Evolutionary conservation across 805 yeast species (phyloP), one percentile per base, ranked within the genome.

Genomic region (Jamesozyma lodderae): DNA sequence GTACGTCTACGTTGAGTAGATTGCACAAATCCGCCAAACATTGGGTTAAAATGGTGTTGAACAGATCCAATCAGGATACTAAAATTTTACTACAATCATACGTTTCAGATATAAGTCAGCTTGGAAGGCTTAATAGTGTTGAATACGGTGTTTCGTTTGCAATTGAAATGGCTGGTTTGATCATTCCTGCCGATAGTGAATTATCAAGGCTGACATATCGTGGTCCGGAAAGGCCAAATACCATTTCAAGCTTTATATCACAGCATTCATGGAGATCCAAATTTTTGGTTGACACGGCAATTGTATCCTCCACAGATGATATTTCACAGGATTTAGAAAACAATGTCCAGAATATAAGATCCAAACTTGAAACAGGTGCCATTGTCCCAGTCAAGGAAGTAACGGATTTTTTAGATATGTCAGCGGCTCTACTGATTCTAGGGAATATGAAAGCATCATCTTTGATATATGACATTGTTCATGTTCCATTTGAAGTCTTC

Each of bases 91-190:
- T 92, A 33, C 92, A 84, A 51, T 67, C 81, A 0, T 92, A 90
- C 52, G 74, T 87, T 3, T 70, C 85, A 1, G 70, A 66, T 21
- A 48, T 63, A 47, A 63, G 67, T 19, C 43, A 48, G 41, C 56
- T 49, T 40, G 63, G 49, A 44, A 61, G 52, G 45, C 54, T 57
- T 46, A 70, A 58, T 49, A 64, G 51, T 49, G 71, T 83, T 30
- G 79, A 82, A 40, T 78, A 72, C 51, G 97, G 97, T 38, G 80
- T 87, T 35, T 79, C 94, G 0, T 84, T 90, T 68, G 97, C 98
- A 0, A 64, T 88, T 41, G 92, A 84, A 47, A 73, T 86, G 79
- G 94, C 95, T 1, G 86, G 92, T 4, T 58, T 73, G 4, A 71
- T 85, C 10, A 62, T 78, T n/a, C 68, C 79, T 15, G 69, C 68